These are phyloP conservation scores for Chytriomyces confervae DNA, from an alignment of 192 early-diverging fungal genomes.

Conservation along the genomic window DNA sequence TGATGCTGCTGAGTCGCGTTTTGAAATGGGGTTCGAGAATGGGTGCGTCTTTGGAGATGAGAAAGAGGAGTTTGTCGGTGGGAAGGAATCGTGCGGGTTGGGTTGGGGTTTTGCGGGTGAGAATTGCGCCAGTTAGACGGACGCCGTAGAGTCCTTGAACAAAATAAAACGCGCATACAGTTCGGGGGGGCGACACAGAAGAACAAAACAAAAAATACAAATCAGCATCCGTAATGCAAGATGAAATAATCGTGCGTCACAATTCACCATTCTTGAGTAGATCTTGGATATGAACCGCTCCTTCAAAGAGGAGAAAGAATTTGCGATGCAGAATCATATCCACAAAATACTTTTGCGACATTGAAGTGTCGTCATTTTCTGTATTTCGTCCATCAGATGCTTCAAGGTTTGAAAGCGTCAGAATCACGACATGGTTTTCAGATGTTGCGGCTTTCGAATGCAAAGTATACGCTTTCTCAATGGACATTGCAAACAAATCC, in stretches of 20 bases:
- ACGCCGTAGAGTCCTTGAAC: not conserved
- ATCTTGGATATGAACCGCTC: not conserved
- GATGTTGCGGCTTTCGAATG: too few relatives aligned
- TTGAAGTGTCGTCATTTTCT: not conserved
- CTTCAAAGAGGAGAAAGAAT: conserved; percentile 6
- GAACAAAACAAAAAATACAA: too few relatives aligned
- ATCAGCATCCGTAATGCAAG: too few relatives aligned
- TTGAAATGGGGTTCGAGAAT: not conserved
- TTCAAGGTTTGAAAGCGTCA: too few relatives aligned
- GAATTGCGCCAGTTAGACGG: conserved; percentile 2
- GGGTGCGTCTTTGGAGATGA: not conserved
- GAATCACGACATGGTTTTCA: too few relatives aligned
- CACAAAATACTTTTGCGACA: not conserved
- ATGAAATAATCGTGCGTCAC: too few relatives aligned
- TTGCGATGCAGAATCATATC: conserved; percentile 18
- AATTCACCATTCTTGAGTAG: not conserved
- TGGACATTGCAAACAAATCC: not conserved
- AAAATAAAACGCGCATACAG: not conserved
- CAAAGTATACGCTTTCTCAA: not conserved
- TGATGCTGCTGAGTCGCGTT: not conserved
- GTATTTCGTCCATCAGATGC: too few relatives aligned
- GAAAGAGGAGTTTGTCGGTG: conserved; percentile 1
- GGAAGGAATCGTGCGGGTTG: conserved; percentile 3
- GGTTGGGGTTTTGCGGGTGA: conserved; percentile 4
- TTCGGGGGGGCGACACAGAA: too few relatives aligned